These are phyloP conservation scores for Didymella sp. DNA, from an alignment of 2,329 filamentous ascomycete species.

Conservation along the genomic window DNA sequence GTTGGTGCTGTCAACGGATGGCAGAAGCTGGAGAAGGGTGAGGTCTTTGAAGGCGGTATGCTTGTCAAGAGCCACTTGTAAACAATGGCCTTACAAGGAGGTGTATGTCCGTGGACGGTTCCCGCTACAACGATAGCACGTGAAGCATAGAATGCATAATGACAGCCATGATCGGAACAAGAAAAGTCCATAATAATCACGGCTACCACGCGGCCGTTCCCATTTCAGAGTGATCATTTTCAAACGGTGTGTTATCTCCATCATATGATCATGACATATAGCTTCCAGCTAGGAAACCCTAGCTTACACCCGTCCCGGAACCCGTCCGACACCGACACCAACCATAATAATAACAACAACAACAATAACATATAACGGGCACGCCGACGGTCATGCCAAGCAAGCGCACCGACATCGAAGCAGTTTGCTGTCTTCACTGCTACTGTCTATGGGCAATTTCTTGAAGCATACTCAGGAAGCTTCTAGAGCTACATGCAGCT, in stretches of 20 bases:
- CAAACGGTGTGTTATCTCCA: background rate
- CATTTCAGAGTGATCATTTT: background rate
- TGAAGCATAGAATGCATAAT: constrained; percentile 11
- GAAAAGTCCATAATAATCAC: background rate
- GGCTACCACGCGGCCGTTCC: too few species aligned
- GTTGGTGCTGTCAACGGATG: constrained; percentile 82
- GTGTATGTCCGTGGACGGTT: background rate
- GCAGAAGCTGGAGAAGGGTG: constrained; percentile 83
- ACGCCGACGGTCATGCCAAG: constrained; percentile 21
- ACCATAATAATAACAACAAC: constrained; percentile 34
- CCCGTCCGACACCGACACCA: constrained; percentile 22
- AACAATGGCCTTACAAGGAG: background rate
- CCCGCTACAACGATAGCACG: background rate
- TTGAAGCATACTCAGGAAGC: constrained; percentile 18
- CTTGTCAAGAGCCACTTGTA: constrained; percentile 57
- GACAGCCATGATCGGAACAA: constrained; percentile 2
- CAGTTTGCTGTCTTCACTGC: constrained; percentile 20
- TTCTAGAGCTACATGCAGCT: constrained; percentile 22
- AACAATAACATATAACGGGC: constrained; percentile 9
- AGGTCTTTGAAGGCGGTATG: constrained; percentile 70
- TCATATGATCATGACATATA: constrained; percentile 1
- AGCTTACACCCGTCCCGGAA: constrained; percentile 27
- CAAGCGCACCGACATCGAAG: constrained; percentile 22
- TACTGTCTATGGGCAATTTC: constrained; percentile 25
- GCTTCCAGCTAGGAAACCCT: constrained; percentile 21